Evolutionary conservation across 345 rosid species (phyloP).

Genomic region (Eucalyptus cloeziana): DNA sequence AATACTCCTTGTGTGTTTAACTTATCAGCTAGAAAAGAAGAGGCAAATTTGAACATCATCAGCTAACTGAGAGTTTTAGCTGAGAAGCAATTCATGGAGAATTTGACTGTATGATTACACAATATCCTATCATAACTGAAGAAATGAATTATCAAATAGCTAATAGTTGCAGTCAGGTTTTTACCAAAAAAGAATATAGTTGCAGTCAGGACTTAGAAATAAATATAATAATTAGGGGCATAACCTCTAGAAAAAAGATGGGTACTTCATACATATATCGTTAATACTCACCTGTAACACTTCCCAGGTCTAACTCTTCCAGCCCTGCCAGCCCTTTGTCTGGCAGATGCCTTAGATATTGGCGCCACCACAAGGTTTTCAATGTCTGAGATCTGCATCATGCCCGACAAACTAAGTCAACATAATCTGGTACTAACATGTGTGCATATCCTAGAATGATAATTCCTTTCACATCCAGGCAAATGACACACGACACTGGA

Average conservation of each 20-base stretch:
- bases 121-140: background rate
- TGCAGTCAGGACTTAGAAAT: background rate
- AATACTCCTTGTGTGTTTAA: background rate
- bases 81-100: background rate
- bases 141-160: background rate
- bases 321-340: slow-evolving; percentile 97
- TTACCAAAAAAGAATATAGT: no score
- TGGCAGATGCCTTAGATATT: slow-evolving; percentile 94
- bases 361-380: slow-evolving; percentile 93
- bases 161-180: background rate
- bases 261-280: background rate
- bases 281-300: slow-evolving; percentile 64
- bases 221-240: background rate
- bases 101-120: background rate
- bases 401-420: background rate
- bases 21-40: background rate
- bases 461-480: background rate
- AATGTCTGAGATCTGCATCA: slow-evolving; percentile 67
- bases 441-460: background rate
- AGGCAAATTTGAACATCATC: background rate
- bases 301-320: slow-evolving; percentile 95
- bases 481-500: background rate
- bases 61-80: background rate
- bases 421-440: background rate
- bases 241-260: background rate